phyloP scores from a whole-genome alignment of 371 early-diverging fungal species.

The Umbelopsis sp. region DNA sequence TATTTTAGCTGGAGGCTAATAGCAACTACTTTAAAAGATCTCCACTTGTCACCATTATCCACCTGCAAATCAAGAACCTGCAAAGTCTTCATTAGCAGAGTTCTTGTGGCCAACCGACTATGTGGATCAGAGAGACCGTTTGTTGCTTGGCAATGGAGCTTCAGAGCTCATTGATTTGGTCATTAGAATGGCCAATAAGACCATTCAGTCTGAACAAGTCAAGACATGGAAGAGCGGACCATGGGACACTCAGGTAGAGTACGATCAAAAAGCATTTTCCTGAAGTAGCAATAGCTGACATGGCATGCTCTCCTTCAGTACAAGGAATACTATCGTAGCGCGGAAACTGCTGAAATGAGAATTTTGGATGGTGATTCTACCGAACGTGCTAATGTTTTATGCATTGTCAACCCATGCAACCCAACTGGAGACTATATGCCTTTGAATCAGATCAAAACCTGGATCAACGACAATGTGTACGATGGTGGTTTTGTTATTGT shows the following conservation, averaged over 20 bases:
- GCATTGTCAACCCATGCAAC: slow-evolving; percentile 88
- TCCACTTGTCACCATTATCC: slow-evolving; percentile 72
- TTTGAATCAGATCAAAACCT: slow-evolving; percentile 65
- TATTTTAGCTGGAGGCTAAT: not conserved
- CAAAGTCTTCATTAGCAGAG: slow-evolving; percentile 76
- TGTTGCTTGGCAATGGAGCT: slow-evolving; percentile 86
- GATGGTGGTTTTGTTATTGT: slow-evolving; percentile 75
- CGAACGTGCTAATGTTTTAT: slow-evolving; percentile 64
- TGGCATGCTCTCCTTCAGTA: slow-evolving; percentile 53
- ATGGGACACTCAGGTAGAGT: slow-evolving; percentile 70
- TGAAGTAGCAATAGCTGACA: not conserved
- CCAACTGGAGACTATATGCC: slow-evolving; percentile 85
- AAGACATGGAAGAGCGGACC: slow-evolving; percentile 81
- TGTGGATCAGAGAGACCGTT: slow-evolving; percentile 50
- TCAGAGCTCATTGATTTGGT: slow-evolving; percentile 87
- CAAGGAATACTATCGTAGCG: slow-evolving; percentile 86
- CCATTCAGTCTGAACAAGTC: slow-evolving; percentile 31
- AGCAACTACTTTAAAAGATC: not conserved
- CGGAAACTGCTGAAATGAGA: slow-evolving; percentile 68
- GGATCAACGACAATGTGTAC: slow-evolving; percentile 68
- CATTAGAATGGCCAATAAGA: slow-evolving; percentile 69
- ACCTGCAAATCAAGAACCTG: slow-evolving; percentile 88
- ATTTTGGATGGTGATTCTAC: slow-evolving; percentile 59
- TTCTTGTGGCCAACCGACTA: slow-evolving; percentile 75
- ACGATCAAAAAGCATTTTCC: not conserved